phyloP scores from a whole-genome alignment of 148 eudicot genomes.

The Cornus controversa region DNA sequence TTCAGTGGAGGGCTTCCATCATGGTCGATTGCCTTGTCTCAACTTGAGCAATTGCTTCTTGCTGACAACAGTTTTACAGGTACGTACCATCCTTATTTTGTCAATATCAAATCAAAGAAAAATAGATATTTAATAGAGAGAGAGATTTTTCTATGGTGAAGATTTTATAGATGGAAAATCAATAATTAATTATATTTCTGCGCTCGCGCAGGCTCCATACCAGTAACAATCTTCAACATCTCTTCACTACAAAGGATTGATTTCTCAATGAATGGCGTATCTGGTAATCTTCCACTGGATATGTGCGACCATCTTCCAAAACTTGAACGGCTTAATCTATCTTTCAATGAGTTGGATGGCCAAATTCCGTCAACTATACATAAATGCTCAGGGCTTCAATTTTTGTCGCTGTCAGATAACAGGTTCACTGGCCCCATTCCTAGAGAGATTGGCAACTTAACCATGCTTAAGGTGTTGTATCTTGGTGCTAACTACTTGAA shows the following conservation, averaged over 20 bases:
- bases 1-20: constrained; percentile 9
- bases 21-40: not conserved
- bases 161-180: too few species aligned
- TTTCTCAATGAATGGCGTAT: not conserved
- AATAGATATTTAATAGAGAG: not conserved
- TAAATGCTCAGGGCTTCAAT: not conserved
- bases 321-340: not conserved
- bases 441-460: not conserved
- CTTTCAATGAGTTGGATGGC: not conserved
- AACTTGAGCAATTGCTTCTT: not conserved
- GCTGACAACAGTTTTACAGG: not conserved
- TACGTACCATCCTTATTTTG: not conserved
- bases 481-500: constrained; percentile 1
- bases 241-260: not conserved
- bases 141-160: too few species aligned
- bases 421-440: not conserved
- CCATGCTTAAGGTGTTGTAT: not conserved
- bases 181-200: too few species aligned
- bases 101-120: not conserved
- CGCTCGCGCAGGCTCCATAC: constrained; percentile 3
- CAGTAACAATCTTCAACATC: not conserved
- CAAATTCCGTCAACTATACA: not conserved
- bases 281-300: not conserved
- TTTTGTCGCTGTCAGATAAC: not conserved
- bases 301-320: not conserved